phyloP scores from a whole-genome alignment of 345 rosid genomes.

The Aegle marmelos region DNA sequence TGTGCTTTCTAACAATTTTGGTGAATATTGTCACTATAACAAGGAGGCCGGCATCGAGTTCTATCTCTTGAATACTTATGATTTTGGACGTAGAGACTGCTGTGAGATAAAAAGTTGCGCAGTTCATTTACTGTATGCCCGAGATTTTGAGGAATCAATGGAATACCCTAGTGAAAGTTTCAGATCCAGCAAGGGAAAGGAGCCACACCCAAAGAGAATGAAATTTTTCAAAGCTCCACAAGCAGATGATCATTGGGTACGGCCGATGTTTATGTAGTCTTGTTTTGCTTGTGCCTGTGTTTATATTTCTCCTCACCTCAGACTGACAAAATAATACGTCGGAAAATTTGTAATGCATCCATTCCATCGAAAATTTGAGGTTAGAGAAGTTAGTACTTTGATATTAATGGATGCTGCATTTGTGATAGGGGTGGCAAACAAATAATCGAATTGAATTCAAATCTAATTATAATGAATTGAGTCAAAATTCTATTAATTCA shows the following conservation, averaged over 20 bases:
- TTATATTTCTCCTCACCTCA: too few relatives aligned
- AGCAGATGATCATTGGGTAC: too few relatives aligned
- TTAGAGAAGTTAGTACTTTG: too few relatives aligned
- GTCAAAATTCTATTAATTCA: too few relatives aligned
- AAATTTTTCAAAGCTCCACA: background rate
- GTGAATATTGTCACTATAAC: background rate
- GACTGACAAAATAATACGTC: too few relatives aligned
- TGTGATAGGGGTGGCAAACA: too few relatives aligned
- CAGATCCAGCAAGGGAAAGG: background rate
- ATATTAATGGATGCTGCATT: too few relatives aligned
- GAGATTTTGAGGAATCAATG: background rate
- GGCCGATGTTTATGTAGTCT: too few relatives aligned
- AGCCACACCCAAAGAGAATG: background rate
- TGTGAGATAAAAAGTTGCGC: background rate
- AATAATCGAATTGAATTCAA: too few relatives aligned
- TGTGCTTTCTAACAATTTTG: background rate
- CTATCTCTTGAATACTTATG: background rate
- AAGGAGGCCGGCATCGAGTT: background rate
- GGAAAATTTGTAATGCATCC: too few relatives aligned
- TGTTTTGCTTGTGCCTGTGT: too few relatives aligned
- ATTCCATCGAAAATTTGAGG: too few relatives aligned
- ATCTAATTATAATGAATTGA: accelerated
- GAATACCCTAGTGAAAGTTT: background rate
- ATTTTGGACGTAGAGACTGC: background rate
- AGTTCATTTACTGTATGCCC: background rate